Base-by-base conservation (phyloP, 257 asterid species). In the Solanum okadae region DNA sequence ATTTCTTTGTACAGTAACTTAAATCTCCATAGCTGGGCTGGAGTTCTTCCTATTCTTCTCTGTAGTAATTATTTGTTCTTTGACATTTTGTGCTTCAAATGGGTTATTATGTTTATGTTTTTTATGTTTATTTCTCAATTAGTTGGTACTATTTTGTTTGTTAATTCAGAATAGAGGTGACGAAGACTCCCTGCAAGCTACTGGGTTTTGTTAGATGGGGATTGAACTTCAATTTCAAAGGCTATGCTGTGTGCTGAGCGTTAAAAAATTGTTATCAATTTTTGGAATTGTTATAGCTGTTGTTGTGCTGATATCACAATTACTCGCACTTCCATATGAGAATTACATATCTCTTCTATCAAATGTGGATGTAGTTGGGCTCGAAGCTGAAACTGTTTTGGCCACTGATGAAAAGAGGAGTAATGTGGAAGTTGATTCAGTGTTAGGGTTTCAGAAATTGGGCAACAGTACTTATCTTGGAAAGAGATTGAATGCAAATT, bases 281-380 rank as follows among this genome's bases (percentile, higher is more conserved):
- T 82, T 87, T 87, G 93, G 90, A 49, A 82, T 85, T 88, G 81
- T 90, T 11, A 18, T 91, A 25, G 38, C 65, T 89, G 85, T 83
- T 56, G 77, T 89, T 87, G 86, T 87, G 46, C 52, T 87, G 84
- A 83, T 94, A 79, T 82, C 89, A 25, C 90, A 88, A 89, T 83
- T 92, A n/a, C 84, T 89, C 27, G 76, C 90, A 86, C 61, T 86
- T 61, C 93, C 93, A 35, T 84, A 86, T 85, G 88, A 88, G 23
- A 88, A 87, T 84, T 88, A 88, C 89, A 86, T 72, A 40, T 89
- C 90, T 46, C 40, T 88, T 81, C 40, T 83, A 73, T 87, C 93
- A 67, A 88, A 63, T 82, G 84, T 68, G 49, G 78, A 86, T 84
- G 81, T 46, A 86, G 77, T 49, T 46, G 77, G 61, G 46, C 40